Conservation (phyloP, 148 eudicot species). For the Oxyria digyna region DNA sequence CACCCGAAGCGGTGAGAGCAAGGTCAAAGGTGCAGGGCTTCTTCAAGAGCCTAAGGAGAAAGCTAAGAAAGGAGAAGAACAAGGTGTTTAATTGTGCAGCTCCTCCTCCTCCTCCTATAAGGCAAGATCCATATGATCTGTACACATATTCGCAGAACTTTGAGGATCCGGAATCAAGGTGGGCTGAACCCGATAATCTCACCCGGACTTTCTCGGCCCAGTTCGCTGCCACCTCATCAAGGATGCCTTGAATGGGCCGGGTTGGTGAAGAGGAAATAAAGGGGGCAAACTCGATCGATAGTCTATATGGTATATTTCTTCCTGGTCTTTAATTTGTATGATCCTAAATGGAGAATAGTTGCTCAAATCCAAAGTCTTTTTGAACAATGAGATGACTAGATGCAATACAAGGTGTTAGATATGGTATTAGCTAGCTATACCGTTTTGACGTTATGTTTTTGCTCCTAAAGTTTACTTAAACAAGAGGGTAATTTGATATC, state of each 20-base stretch:
- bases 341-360: background rate
- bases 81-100: background rate
- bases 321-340: background rate
- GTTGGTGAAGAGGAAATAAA: no score
- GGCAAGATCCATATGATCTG: background rate
- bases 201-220: background rate
- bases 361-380: background rate
- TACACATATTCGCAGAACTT: constrained; percentile 5
- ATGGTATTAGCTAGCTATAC: background rate
- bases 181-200: constrained; percentile 6
- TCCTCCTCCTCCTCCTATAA: background rate
- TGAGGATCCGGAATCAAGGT: constrained; percentile 2
- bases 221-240: background rate
- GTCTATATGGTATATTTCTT: background rate
- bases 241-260: background rate
- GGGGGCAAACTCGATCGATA: no score
- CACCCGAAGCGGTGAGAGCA: background rate
- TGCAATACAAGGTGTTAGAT: background rate
- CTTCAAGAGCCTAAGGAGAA: constrained; percentile 1
- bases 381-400: no score
- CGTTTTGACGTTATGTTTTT: background rate
- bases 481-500: background rate
- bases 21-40: background rate
- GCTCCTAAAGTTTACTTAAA: background rate
- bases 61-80: constrained; percentile 5